These are phyloP conservation scores for Sanghuangporus weigelae DNA, from an alignment of 1,284 basidiomycete genomes.

Conservation along the genomic window DNA sequence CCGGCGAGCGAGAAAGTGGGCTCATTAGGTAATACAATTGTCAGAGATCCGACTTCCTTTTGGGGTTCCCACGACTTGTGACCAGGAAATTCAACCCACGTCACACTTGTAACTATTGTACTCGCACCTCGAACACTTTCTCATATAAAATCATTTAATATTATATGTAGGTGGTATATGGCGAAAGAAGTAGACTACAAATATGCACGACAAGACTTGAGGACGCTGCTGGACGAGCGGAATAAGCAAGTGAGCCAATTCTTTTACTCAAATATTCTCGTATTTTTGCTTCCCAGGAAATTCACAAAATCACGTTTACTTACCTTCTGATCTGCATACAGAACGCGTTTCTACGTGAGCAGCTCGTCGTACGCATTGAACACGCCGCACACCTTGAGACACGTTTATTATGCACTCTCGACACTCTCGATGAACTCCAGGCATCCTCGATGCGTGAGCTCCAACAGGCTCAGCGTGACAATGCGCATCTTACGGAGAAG, in stretches of 20 bases:
- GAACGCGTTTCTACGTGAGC: slow-evolving; percentile 34
- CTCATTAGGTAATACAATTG: neutral
- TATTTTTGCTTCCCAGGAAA: neutral
- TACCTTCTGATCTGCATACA: neutral
- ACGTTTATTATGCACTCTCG: slow-evolving; percentile 45
- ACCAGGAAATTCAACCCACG: neutral
- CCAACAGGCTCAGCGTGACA: slow-evolving; percentile 30
- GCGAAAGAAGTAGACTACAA: slow-evolving; percentile 1
- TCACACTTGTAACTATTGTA: neutral
- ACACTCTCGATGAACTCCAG: slow-evolving; percentile 44
- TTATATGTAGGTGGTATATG: slow-evolving; percentile 4
- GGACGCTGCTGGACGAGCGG: slow-evolving; percentile 6
- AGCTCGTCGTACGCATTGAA: slow-evolving; percentile 36
- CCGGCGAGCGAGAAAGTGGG: neutral
- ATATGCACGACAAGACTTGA: slow-evolving; percentile 4
- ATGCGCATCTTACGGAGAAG: slow-evolving; percentile 33
- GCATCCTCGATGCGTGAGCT: slow-evolving; percentile 38
- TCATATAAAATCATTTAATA: neutral
- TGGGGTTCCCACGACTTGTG: neutral
- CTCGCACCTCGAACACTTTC: neutral
- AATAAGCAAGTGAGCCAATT: slow-evolving; percentile 8
- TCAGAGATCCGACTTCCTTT: neutral
- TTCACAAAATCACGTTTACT: neutral
- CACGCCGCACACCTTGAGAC: slow-evolving; percentile 43
- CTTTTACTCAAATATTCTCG: neutral